phyloP scores from a whole-genome alignment of 768 basidiomycete species.

The Mycena galericulata region DNA sequence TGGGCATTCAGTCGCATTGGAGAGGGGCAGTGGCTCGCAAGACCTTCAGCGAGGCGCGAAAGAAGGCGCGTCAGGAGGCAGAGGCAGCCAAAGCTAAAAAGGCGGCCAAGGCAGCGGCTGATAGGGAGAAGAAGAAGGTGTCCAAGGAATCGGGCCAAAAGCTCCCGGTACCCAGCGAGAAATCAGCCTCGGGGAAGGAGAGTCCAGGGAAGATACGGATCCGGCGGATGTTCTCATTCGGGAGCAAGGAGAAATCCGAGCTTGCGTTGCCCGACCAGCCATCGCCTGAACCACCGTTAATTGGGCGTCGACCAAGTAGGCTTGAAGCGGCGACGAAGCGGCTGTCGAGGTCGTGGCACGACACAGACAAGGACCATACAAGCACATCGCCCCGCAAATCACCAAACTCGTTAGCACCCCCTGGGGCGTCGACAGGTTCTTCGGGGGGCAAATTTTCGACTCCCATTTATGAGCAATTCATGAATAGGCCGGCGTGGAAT shows the following conservation, averaged over 20 bases:
- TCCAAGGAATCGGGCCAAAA: conserved; percentile 7
- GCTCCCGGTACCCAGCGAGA: conserved; percentile 4
- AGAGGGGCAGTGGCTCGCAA: conserved; percentile 75
- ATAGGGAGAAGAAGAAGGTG: conserved; percentile 22
- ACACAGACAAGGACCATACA: no score
- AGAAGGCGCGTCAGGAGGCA: conserved; percentile 25
- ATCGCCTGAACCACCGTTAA: conserved; percentile 21
- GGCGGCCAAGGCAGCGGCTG: conserved; percentile 20
- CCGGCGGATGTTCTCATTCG: conserved; percentile 34
- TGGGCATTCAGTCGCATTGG: conserved; percentile 95
- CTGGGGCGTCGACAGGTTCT: neutral
- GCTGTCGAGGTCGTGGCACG: conserved; percentile 34
- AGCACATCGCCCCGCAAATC: conserved; percentile 13
- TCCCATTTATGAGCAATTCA: conserved; percentile 36
- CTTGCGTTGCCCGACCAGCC: conserved; percentile 18
- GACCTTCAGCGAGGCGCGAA: conserved; percentile 13
- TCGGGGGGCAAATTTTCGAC: conserved; percentile 20
- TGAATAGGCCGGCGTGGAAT: conserved; percentile 37
- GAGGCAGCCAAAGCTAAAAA: conserved; percentile 29
- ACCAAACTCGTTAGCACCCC: conserved; percentile 12
- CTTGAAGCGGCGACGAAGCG: conserved; percentile 34
- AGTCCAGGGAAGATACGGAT: conserved; percentile 29
- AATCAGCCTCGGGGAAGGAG: conserved; percentile 10
- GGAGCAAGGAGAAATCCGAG: conserved; percentile 27
- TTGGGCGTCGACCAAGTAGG: conserved; percentile 28